Conservation (phyloP, 2,329 filamentous ascomycete species). For the Fusarium sp. region DNA sequence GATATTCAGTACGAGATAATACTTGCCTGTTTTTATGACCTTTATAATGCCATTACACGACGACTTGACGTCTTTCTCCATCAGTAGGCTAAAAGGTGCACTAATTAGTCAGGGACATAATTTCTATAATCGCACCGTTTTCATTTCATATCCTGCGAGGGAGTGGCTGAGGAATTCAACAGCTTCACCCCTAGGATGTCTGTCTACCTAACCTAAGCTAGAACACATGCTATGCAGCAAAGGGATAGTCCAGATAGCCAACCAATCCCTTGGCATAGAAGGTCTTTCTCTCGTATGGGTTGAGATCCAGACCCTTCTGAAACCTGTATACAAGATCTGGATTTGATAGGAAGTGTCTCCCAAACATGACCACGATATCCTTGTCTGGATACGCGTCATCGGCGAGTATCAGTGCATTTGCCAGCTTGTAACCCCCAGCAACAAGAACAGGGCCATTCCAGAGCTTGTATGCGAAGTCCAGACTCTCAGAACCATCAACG, state of each 20-base stretch:
- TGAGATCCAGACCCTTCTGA: conserved; percentile 43
- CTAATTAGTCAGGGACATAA: no score
- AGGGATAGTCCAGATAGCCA: conserved; percentile 49
- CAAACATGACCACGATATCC: conserved; percentile 51
- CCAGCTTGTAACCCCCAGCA: conserved; percentile 49
- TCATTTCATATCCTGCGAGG: no score
- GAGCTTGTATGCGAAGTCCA: conserved; percentile 50
- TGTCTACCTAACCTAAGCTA: no score
- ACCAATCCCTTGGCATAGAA: conserved; percentile 41
- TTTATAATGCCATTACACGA: no score
- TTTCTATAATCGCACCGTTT: no score
- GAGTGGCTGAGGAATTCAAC: no score
- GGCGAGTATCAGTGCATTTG: conserved; percentile 43
- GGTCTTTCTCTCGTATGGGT: conserved; percentile 40
- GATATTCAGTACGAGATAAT: no score
- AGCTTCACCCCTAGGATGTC: no score
- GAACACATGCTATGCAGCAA: neutral
- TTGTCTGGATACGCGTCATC: conserved; percentile 47
- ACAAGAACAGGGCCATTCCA: conserved; percentile 51
- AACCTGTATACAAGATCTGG: conserved; percentile 45
- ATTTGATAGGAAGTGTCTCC: conserved; percentile 48
- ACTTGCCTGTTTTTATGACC: no score
- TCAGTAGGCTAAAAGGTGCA: no score
- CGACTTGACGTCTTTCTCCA: no score
- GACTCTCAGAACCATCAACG: conserved; percentile 48